Evolutionary conservation across 2,329 filamentous ascomycete species (phyloP), one percentile per base, ranked within the genome.

Genomic region (Colletotrichum agaves): DNA sequence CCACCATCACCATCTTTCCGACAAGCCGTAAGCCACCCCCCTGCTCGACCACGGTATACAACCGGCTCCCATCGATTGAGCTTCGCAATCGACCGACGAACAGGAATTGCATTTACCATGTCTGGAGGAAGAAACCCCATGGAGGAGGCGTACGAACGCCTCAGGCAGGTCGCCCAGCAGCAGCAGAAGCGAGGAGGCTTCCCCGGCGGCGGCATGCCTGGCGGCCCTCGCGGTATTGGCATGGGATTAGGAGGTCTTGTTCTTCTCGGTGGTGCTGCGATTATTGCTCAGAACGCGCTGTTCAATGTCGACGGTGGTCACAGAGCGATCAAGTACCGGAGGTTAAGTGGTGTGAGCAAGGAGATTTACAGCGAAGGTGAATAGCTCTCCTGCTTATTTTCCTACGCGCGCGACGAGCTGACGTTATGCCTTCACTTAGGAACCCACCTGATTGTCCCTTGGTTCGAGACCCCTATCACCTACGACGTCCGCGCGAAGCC

Each of bases 401-500:
- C 15, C 50, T 13, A n/a, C 17, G 19, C 12, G 33, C 17, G 50
- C 31, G 21, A 44, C 2, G 23, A 23, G 23, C 57, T 69, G 8
- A 63, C n/a, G 11, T 17, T 35, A 35, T 13, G 4, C 35, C 17
- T 13, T 11, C 46, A 3, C 52, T 27, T 69, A 95, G 92, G 93
- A 84, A 99, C 96, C 63, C 96, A 99, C 81, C 85, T 99, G 77
- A 90, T 91, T 74, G 90, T 99, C 72, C 96, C 96, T 57, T 99
- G 96, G 96, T 91, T 99, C 81, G 96, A 99, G 83, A 97, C 94
- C 4, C 94, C 96, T 58, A 90, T 99, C 80, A 91, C 94, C 75
- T 99, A 98, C 85, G 95, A 99, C 80, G 96, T 99, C 74, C 95
- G 96, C 82, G 96, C 96, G 69, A 98, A 95, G 86, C 96, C 96